These are phyloP conservation scores for Barnettozyma salicaria DNA, from an alignment of 805 yeast species.

Conservation along the genomic window DNA sequence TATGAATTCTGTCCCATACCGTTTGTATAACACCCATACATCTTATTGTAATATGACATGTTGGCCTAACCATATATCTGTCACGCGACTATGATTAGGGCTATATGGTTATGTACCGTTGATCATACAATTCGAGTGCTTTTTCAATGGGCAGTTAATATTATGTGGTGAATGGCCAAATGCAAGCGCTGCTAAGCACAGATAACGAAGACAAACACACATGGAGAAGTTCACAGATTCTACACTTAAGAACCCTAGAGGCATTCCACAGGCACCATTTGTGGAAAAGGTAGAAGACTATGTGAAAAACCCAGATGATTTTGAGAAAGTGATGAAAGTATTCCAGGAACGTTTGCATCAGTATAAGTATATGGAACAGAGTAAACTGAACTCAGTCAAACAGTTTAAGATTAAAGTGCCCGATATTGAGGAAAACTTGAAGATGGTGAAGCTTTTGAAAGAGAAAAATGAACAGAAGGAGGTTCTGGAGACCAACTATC, in stretches of 20 bases:
- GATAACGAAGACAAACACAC: too few relatives aligned
- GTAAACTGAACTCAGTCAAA: constrained; percentile 33
- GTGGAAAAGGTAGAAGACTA: constrained; percentile 75
- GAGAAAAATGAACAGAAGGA: constrained; percentile 38
- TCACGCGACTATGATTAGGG: constrained; percentile 1
- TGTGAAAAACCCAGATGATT: constrained; percentile 63
- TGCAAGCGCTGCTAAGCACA: too few relatives aligned
- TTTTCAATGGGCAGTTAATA: too few relatives aligned
- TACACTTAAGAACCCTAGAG: constrained; percentile 66
- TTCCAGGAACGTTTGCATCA: constrained; percentile 87
- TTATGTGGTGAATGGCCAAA: too few relatives aligned
- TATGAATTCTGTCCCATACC: too few relatives aligned
- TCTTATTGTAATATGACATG: too few relatives aligned
- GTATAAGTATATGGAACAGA: constrained; percentile 73
- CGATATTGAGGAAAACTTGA: constrained; percentile 83
- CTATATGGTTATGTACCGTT: neutral
- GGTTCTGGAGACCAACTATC: constrained; percentile 70
- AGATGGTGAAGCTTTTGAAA: constrained; percentile 57
- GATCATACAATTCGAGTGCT: neutral
- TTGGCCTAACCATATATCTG: too few relatives aligned
- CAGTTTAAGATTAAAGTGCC: constrained; percentile 70
- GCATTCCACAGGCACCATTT: constrained; percentile 95
- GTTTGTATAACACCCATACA: too few relatives aligned
- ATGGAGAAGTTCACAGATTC: constrained; percentile 25
- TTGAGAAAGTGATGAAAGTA: constrained; percentile 59